Evolutionary conservation across 805 yeast genomes (phyloP).

Genomic region (Jamesozyma piceae): DNA sequence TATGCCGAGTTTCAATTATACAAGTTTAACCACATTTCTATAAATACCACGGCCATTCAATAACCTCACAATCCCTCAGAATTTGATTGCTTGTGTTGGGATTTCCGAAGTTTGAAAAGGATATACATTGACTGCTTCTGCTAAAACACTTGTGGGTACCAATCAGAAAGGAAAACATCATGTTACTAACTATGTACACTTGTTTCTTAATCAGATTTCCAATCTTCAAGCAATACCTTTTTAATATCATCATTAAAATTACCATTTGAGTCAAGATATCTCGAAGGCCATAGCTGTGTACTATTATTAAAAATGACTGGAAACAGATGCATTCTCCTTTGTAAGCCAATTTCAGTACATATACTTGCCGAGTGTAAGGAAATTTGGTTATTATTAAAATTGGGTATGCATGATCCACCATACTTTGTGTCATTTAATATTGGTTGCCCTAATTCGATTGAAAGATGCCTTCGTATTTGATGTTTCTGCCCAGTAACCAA

Average conservation of each 20-base stretch:
- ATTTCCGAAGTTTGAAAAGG: conserved; percentile 68
- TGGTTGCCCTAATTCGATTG: conserved; percentile 18
- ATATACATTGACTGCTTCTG: conserved; percentile 80
- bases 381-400: conserved; percentile 18
- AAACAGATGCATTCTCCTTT: conserved; percentile 17
- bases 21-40: conserved; percentile 86
- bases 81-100: conserved; percentile 68
- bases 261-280: conserved; percentile 5
- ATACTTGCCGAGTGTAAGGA: conserved; percentile 34
- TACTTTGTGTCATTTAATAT: conserved; percentile 27
- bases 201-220: neutral
- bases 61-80: conserved; percentile 60
- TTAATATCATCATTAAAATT: conserved; percentile 1
- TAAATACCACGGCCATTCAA: conserved; percentile 56
- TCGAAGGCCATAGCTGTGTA: conserved; percentile 5
- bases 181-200: neutral
- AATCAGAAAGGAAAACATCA: no score
- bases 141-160: neutral
- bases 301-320: conserved; percentile 14
- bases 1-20: conserved; percentile 87
- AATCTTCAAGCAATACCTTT: neutral
- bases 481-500: conserved; percentile 34
- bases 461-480: conserved; percentile 32
- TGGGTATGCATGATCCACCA: conserved; percentile 10
- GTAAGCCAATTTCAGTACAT: conserved; percentile 28